Percentiles rank a stretch among this genome's conserved stretches.
Evolutionary conservation across 176 grass and related monocot genomes (phyloP).

Genomic region (Dactylis glomerata): DNA sequence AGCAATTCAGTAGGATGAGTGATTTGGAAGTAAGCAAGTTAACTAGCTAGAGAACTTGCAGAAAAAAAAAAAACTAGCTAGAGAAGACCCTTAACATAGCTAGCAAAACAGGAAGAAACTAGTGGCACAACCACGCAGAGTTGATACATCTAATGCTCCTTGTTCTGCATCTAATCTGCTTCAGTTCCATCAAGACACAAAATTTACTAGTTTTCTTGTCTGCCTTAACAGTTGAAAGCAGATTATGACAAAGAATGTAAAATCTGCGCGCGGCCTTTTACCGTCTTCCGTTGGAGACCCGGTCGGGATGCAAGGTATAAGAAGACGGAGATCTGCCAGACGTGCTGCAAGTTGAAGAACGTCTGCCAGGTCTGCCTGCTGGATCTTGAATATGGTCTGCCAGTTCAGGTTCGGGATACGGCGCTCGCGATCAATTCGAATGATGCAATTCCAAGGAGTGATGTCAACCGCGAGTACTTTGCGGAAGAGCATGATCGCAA

Average conservation of each 20-base stretch:
- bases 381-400: constrained; percentile 94
- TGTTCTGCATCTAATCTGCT: neutral
- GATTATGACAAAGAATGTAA: constrained; percentile 98
- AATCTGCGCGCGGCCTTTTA: constrained; percentile 87
- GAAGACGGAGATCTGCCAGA: constrained; percentile 98
- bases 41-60: neutral
- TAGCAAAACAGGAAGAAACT: neutral
- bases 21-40: neutral
- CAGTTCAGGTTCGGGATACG: constrained; percentile 90
- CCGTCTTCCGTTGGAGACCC: constrained; percentile 92
- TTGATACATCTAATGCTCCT: neutral
- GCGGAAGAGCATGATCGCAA: constrained; percentile 95
- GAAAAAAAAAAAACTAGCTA: no score
- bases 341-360: constrained; percentile 97
- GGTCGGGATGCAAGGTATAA: constrained; percentile 96
- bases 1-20: neutral
- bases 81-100: no score
- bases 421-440: constrained; percentile 80
- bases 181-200: neutral
- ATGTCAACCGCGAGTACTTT: constrained; percentile 94
- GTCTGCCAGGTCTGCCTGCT: constrained; percentile 96
- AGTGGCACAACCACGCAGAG: no score
- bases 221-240: constrained; percentile 57
- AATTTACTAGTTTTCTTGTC: constrained; percentile 26
- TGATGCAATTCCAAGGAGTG: constrained; percentile 91